A percentile compares a stretch with the other conserved stretches of the same genome.
Conservation (phyloP, 164 flowering plant genomes). For the Berberis vulgaris region DNA sequence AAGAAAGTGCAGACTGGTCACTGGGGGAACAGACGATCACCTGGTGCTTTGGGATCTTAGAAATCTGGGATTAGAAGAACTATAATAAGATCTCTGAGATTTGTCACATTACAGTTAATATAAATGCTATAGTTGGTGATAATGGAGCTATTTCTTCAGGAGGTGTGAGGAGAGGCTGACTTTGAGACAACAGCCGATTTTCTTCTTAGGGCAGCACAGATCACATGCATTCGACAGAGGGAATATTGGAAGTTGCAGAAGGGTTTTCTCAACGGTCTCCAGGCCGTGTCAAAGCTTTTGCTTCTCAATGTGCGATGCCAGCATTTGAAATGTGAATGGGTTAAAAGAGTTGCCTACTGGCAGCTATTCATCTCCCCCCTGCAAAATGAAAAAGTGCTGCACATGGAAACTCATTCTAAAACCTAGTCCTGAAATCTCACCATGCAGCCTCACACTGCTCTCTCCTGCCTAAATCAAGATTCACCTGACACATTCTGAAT, state of each 20-base stretch:
- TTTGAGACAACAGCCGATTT: slow-evolving; percentile 81
- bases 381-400: background rate
- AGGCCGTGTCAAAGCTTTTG: slow-evolving; percentile 60
- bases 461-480: too few species aligned
- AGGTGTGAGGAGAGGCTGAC: slow-evolving; percentile 90
- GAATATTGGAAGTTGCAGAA: slow-evolving; percentile 58
- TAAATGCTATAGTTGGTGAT: slow-evolving; percentile 71
- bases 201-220: slow-evolving; percentile 68
- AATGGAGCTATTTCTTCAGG: slow-evolving; percentile 70
- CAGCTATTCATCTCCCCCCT: background rate
- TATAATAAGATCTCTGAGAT: slow-evolving; percentile 81
- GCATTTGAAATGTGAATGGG: slow-evolving; percentile 44
- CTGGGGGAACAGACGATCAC: slow-evolving; percentile 95
- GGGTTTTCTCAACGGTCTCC: slow-evolving; percentile 56
- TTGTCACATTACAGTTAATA: slow-evolving; percentile 77
- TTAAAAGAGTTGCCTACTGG: background rate
- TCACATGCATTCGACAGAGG: slow-evolving; percentile 46
- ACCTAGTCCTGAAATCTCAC: too few species aligned
- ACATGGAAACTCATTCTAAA: background rate
- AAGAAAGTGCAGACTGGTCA: slow-evolving; percentile 70
- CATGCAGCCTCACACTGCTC: too few species aligned
- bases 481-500: background rate
- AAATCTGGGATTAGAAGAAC: slow-evolving; percentile 55
- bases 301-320: slow-evolving; percentile 74
- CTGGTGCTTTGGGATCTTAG: slow-evolving; percentile 85